Conservation (phyloP, 2,329 filamentous ascomycete genomes). For the Byssoonygena ceratinophila region DNA sequence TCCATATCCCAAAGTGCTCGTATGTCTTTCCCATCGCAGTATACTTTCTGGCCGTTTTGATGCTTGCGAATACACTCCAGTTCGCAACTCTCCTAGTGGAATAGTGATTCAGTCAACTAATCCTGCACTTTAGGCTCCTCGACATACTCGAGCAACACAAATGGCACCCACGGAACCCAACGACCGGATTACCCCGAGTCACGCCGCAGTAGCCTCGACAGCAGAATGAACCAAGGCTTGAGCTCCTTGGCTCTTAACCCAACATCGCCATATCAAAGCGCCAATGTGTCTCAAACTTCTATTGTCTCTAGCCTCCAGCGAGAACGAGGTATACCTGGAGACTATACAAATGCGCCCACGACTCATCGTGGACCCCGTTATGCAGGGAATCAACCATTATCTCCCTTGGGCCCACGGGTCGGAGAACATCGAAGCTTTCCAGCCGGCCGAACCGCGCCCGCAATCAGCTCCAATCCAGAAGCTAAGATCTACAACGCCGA, state of each 20-base stretch:
- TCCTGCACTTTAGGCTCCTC: conserved; percentile 33
- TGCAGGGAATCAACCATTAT: conserved; percentile 32
- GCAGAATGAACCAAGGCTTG: conserved; percentile 41
- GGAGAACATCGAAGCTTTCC: conserved; percentile 35
- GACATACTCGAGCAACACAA: conserved; percentile 40
- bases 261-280: conserved; percentile 39
- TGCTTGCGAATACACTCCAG: neutral
- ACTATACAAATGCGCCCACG: conserved; percentile 27
- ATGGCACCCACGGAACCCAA: conserved; percentile 31
- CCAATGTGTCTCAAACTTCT: conserved; percentile 37
- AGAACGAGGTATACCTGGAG: conserved; percentile 25
- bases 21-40: conserved; percentile 28
- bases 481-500: conserved; percentile 43
- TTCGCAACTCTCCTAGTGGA: conserved; percentile 3
- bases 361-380: conserved; percentile 34
- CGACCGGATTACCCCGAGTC: conserved; percentile 36
- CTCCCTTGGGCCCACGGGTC: conserved; percentile 32
- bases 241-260: conserved; percentile 39
- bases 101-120: no score
- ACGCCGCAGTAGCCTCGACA: conserved; percentile 41
- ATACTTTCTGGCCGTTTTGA: neutral
- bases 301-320: conserved; percentile 22
- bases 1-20: conserved; percentile 50
- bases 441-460: conserved; percentile 39
- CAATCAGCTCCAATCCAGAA: conserved; percentile 40